Base-by-base conservation (phyloP, 73 alveolate genomes). In the Symbiodinium pilosum region DNA sequence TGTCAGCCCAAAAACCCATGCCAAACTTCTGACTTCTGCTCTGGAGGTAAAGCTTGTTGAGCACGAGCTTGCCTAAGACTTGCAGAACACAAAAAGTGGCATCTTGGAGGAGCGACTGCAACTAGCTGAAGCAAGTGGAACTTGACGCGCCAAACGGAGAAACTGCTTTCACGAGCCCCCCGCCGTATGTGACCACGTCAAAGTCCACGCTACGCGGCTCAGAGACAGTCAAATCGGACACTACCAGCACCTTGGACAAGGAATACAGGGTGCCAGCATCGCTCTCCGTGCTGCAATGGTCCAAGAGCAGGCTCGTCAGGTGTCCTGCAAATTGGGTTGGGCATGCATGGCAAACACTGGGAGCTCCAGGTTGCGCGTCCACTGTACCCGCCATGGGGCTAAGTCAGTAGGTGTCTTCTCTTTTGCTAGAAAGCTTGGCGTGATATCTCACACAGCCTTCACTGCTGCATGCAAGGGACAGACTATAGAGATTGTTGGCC, bases 161-260 rank as follows among this genome's bases (percentile, higher is more conserved):
- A 47, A 14, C 59, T 47, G 21, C 14, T 14, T 9, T 47, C 21
- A 47, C 14, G 21, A 47, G 59, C 21, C 59, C 59, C 59, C 59
- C 21, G 59, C 59, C 77, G 16, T 18, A 24, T 14, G 77, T 26
- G 32, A 64, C 28, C 9, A 64, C 28, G 77, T 64, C 77, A 16
- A 64, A 64, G 77, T 64, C 77, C 77, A 64, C 77, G 36, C 77
- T 64, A 30, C 77, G 77, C 21, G 77, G 77, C 77, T 64, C 77
- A 16, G 28, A 20, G 77, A 64, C 40, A 7, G 36, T 64, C 77
- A 64, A 30, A 36, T 64, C 28, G 2, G 77, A 64, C 39, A 64
- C 77, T 0, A 26, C 28, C 77, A 64, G 28, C 7, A 16, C 36
- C 7, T 26, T 32, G 16, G 77, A 18, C 28, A 7, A 3, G 7